These are phyloP conservation scores for Exophiala bonariae DNA, from an alignment of 2,329 filamentous ascomycete species.

Conservation along the genomic window DNA sequence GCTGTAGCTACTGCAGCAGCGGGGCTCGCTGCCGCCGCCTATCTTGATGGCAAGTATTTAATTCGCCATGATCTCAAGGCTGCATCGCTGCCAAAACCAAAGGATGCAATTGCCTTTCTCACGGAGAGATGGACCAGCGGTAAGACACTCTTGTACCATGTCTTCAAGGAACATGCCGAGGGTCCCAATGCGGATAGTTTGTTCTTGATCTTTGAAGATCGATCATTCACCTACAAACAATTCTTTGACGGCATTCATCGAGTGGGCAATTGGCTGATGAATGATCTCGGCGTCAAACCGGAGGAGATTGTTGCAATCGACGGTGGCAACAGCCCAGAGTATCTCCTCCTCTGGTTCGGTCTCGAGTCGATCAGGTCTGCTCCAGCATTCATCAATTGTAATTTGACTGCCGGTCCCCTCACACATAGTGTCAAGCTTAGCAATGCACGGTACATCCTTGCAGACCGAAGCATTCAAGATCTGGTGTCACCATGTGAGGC, in stretches of 20 bases:
- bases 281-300: conserved; percentile 55
- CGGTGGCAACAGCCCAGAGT: conserved; percentile 67
- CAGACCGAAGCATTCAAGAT: conserved; percentile 58
- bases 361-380: conserved; percentile 66
- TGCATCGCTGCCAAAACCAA: conserved; percentile 38
- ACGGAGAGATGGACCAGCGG: conserved; percentile 47
- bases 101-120: conserved; percentile 18
- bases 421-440: conserved; percentile 65
- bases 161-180: conserved; percentile 60
- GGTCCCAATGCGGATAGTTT: conserved; percentile 54
- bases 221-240: conserved; percentile 61
- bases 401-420: conserved; percentile 60
- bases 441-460: conserved; percentile 56
- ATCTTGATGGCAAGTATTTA: conserved; percentile 70
- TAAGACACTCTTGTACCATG: conserved; percentile 65
- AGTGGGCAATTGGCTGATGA: conserved; percentile 63
- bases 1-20: conserved; percentile 34
- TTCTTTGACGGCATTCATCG: conserved; percentile 55
- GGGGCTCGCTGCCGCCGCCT: conserved; percentile 50
- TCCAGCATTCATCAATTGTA: conserved; percentile 69
- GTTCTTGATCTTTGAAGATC: conserved; percentile 67
- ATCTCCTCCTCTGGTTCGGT: conserved; percentile 65
- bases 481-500: conserved; percentile 45
- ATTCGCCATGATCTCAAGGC: conserved; percentile 61
- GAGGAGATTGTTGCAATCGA: conserved; percentile 66